A percentile compares a stretch with the other conserved stretches of the same genome.
Evolutionary conservation across 208 protist genomes (phyloP).

Genomic region (Leptomonas pyrrhocoris): DNA sequence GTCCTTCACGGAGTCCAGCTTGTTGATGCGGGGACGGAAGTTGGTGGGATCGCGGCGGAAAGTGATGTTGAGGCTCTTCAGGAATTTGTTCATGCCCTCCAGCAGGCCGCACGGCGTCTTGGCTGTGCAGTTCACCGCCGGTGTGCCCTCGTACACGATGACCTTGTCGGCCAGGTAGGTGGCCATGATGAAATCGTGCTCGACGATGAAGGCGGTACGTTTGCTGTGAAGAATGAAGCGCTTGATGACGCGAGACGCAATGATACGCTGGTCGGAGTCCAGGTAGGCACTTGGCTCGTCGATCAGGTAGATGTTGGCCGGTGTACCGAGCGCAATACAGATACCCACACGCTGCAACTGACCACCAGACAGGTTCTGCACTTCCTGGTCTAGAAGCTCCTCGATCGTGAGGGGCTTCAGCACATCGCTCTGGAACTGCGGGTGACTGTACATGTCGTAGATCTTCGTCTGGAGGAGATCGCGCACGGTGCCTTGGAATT

Average conservation of each 20-base stretch:
- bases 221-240: constrained; percentile 99
- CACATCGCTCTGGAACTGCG: constrained; percentile 99
- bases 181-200: constrained; percentile 99
- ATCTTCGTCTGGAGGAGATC: constrained; percentile 98
- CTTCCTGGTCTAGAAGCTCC: constrained; percentile 97
- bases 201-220: constrained; percentile 99
- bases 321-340: constrained; percentile 97
- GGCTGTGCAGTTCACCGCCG: constrained; percentile 95
- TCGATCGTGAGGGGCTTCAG: constrained; percentile 99
- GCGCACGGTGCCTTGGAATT: constrained; percentile 97
- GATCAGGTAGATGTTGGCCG: constrained; percentile 99
- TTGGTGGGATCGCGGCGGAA: constrained; percentile 99
- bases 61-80: constrained; percentile 97
- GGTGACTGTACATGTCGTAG: constrained; percentile 94
- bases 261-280: constrained; percentile 99
- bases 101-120: constrained; percentile 83
- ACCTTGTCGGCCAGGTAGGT: constrained; percentile 99
- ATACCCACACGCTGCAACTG: constrained; percentile 99
- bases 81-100: constrained; percentile 98
- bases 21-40: constrained; percentile 99
- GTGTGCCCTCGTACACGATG: constrained; percentile 99
- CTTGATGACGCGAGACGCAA: constrained; percentile 98
- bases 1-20: constrained; percentile 98
- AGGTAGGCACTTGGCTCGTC: constrained; percentile 99
- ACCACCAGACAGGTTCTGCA: constrained; percentile 99